Percentiles rank a stretch among this genome's conserved stretches.
Evolutionary conservation across 225 moss, liverwort and hornwort species (phyloP).

Genomic region (Polytrichum formosum): DNA sequence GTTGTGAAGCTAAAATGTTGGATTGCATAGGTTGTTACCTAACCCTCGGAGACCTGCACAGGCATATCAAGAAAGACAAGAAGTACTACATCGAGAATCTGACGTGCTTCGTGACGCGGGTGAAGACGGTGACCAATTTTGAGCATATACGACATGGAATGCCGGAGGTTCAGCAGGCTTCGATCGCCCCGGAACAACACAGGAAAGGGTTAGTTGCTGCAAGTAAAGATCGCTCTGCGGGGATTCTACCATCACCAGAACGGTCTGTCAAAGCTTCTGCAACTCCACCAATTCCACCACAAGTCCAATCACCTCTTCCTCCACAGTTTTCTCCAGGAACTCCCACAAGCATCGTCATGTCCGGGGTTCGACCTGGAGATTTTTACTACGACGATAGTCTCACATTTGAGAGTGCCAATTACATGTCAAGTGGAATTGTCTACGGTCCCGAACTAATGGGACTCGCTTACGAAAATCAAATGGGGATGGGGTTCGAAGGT

Average conservation of each 20-base stretch:
- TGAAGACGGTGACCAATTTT: constrained; percentile 35
- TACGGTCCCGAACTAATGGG: constrained; percentile 5
- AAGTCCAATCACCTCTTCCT: constrained; percentile 1
- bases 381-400: constrained; percentile 16
- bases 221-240: constrained; percentile 5
- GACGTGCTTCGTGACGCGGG: constrained; percentile 48
- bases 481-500: constrained; percentile 2
- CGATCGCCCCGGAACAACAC: no score
- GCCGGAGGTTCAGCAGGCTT: constrained; percentile 6
- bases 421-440: constrained; percentile 1
- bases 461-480: constrained; percentile 10
- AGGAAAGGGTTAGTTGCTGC: no score
- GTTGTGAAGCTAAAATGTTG: no score
- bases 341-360: constrained; percentile 16
- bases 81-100: constrained; percentile 50
- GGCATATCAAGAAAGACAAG: constrained; percentile 54
- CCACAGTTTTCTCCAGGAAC: constrained; percentile 5
- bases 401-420: constrained; percentile 5
- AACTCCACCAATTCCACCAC: constrained; percentile 3
- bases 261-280: background rate
- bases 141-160: constrained; percentile 47
- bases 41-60: constrained; percentile 2
- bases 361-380: constrained; percentile 1
- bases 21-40: no score
- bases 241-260: background rate